A percentile compares a stretch with the other conserved stretches of the same genome.
These are phyloP conservation scores for Hypericum perforatum DNA, from an alignment of 345 rosid genomes.

Conservation along the genomic window DNA sequence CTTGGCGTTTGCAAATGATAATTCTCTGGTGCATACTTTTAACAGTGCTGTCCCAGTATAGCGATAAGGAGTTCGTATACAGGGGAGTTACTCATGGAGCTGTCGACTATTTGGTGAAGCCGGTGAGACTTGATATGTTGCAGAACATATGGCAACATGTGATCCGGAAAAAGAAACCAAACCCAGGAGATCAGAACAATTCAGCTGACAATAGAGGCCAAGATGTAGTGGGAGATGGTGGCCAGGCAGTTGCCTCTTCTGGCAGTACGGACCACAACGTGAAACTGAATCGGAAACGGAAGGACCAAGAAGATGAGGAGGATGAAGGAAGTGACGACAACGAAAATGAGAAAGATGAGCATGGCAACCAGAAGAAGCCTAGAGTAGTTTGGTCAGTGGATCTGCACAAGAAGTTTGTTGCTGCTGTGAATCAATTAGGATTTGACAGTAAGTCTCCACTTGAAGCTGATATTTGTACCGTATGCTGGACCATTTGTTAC, in stretches of 20 bases:
- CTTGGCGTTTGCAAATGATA: background rate
- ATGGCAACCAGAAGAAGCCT: slow-evolving; percentile 65
- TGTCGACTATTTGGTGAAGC: slow-evolving; percentile 74
- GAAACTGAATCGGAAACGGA: slow-evolving; percentile 43
- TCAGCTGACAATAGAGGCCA: slow-evolving; percentile 19
- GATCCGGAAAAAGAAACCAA: slow-evolving; percentile 47
- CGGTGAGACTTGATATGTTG: slow-evolving; percentile 79
- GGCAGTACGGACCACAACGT: slow-evolving; percentile 31
- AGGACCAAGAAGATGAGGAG: slow-evolving; percentile 67
- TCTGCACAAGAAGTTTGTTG: slow-evolving; percentile 71
- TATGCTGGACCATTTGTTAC: background rate
- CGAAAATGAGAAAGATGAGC: slow-evolving; percentile 50
- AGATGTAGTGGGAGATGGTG: slow-evolving; percentile 29
- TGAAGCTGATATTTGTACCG: background rate
- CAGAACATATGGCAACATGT: slow-evolving; percentile 95
- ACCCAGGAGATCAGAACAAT: slow-evolving; percentile 32
- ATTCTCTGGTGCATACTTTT: background rate
- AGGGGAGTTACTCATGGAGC: slow-evolving; percentile 90
- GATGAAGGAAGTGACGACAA: slow-evolving; percentile 55
- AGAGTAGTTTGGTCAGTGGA: slow-evolving; percentile 91
- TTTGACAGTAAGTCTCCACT: slow-evolving; percentile 56
- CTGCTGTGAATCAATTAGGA: slow-evolving; percentile 80
- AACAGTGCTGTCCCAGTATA: slow-evolving; percentile 76
- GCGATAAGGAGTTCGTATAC: slow-evolving; percentile 70
- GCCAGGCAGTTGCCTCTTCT: slow-evolving; percentile 18